Evolutionary conservation across 805 yeast species (phyloP).

Genomic region (Kregervanrija fluxuum): DNA sequence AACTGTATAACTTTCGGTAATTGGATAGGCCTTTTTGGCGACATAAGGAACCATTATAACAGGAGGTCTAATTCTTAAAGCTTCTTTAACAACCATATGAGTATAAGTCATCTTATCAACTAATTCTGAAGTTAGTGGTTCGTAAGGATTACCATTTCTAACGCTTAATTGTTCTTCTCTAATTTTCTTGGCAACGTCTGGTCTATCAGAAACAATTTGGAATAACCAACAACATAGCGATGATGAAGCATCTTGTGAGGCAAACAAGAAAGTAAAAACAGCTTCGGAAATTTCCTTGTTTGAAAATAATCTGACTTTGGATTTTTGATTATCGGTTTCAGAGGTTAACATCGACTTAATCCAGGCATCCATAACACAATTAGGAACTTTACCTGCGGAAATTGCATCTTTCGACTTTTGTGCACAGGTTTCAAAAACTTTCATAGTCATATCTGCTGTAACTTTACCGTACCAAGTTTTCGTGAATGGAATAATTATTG

Average conservation of each 20-base stretch:
- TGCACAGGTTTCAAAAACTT: slow-evolving; percentile 83
- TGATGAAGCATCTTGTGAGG: slow-evolving; percentile 97
- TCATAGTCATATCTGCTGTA: slow-evolving; percentile 92
- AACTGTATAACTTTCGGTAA: slow-evolving; percentile 75
- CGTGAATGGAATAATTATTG: slow-evolving; percentile 90
- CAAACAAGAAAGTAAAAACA: slow-evolving; percentile 91
- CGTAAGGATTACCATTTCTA: slow-evolving; percentile 67
- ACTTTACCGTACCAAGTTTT: slow-evolving; percentile 97
- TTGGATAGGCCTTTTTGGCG: slow-evolving; percentile 79
- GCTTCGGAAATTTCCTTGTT: slow-evolving; percentile 94
- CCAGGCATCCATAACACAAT: slow-evolving; percentile 96
- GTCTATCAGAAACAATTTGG: slow-evolving; percentile 93
- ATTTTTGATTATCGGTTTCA: slow-evolving; percentile 38
- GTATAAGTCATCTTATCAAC: slow-evolving; percentile 87
- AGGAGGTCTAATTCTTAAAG: slow-evolving; percentile 93
- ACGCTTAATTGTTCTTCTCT: slow-evolving; percentile 88
- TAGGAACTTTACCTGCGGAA: slow-evolving; percentile 67
- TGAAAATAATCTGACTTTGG: slow-evolving; percentile 72
- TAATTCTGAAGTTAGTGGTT: slow-evolving; percentile 58
- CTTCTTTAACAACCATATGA: slow-evolving; percentile 82
- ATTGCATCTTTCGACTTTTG: slow-evolving; percentile 77
- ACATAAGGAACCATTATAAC: slow-evolving; percentile 97
- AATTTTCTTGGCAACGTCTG: slow-evolving; percentile 78
- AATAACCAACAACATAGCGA: slow-evolving; percentile 97
- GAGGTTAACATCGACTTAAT: slow-evolving; percentile 63